phyloP scores from a whole-genome alignment of 306 rosid species.

The Vachellia collinsii region DNA sequence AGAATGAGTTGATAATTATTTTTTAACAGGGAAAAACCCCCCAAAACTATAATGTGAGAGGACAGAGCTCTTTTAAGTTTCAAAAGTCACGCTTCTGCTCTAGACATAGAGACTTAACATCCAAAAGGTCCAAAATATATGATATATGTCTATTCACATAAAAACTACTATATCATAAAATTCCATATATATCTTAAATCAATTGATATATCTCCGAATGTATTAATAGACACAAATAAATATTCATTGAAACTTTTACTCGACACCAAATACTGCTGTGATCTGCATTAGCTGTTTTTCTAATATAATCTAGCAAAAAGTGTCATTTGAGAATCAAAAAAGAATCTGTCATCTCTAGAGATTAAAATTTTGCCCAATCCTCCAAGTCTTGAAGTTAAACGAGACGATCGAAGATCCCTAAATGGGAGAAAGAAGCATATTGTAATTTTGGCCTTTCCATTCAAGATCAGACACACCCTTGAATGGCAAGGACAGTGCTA shows the following conservation, averaged over 20 bases:
- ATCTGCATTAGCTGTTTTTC: not conserved
- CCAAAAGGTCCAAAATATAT: not conserved
- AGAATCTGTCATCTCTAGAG: not conserved
- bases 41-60: conserved; percentile 20
- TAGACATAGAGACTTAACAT: not conserved
- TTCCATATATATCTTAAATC: not conserved
- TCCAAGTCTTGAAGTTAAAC: not conserved
- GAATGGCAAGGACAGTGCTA: not conserved
- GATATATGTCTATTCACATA: not conserved
- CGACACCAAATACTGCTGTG: not conserved
- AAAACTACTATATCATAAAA: not conserved
- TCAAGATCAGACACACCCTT: not conserved
- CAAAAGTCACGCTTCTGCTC: not conserved
- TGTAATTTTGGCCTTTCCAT: not conserved
- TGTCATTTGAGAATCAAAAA: not conserved
- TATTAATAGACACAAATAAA: not conserved
- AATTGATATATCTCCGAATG: not conserved
- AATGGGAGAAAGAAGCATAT: not conserved
- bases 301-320: not conserved
- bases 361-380: not conserved
- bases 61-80: not conserved
- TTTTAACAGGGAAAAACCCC: not conserved
- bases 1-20: conserved; percentile 1
- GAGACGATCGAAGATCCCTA: not conserved
- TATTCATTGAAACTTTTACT: not conserved